Evolutionary conservation across 192 early-diverging fungal species (phyloP).

Genomic region (Obelidium mucronatum): DNA sequence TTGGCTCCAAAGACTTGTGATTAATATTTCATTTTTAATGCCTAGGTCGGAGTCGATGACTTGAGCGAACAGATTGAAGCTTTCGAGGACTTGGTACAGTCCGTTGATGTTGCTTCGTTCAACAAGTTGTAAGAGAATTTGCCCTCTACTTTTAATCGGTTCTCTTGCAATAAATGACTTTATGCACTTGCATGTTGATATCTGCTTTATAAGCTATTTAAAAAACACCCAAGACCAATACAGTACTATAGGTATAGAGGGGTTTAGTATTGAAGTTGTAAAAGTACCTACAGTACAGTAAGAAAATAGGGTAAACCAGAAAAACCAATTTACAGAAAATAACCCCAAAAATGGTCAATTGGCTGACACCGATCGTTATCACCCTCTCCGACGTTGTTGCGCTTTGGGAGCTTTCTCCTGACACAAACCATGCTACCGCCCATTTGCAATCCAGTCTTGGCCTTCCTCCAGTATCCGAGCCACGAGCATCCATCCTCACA

Average conservation of each 20-base stretch:
- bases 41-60: constrained; percentile 2
- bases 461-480: background rate
- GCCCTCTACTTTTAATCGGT: no score
- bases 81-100: constrained; percentile 6
- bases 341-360: constrained; percentile 31
- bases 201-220: no score
- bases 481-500: background rate
- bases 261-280: no score
- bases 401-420: constrained; percentile 31
- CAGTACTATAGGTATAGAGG: no score
- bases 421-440: constrained; percentile 41
- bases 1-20: background rate
- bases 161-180: no score
- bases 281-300: no score
- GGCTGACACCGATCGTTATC: constrained; percentile 17
- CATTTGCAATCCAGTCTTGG: constrained; percentile 52
- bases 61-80: background rate
- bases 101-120: constrained; percentile 14
- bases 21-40: background rate
- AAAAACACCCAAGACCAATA: no score
- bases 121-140: constrained; percentile 11
- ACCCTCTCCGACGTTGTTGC: constrained; percentile 8
- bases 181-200: no score
- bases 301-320: no score
- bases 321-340: no score